A percentile compares a stretch with the other conserved stretches of the same genome.
phyloP scores from a whole-genome alignment of 495 filamentous ascomycete genomes.

The Aeminium ludgeri region DNA sequence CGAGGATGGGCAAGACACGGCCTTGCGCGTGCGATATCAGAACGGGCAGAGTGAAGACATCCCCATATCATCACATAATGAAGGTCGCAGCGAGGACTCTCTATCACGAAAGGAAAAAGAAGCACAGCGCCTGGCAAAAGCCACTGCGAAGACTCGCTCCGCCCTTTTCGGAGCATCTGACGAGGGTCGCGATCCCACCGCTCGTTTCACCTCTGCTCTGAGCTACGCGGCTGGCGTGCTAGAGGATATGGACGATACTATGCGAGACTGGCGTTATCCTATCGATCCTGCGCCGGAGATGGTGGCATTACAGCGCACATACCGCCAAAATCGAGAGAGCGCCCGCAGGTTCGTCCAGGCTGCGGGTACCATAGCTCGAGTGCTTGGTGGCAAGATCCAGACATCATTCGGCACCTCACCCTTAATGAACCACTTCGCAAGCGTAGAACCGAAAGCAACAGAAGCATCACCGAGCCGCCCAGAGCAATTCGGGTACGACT shows the following conservation, averaged over 20 bases:
- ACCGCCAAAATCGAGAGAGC: constrained; percentile 40
- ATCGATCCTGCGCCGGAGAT: constrained; percentile 36
- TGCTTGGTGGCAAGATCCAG: constrained; percentile 34
- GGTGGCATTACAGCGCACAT: constrained; percentile 37
- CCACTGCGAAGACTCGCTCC: constrained; percentile 39
- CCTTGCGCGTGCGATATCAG: constrained; percentile 41
- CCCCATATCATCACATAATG: constrained; percentile 15
- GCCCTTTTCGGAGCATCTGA: constrained; percentile 29
- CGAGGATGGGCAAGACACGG: constrained; percentile 23
- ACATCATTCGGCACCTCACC: constrained; percentile 21
- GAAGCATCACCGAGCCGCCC: constrained; percentile 29
- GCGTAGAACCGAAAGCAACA: constrained; percentile 32
- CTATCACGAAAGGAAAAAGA: constrained; percentile 23
- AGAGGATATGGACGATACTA: constrained; percentile 38
- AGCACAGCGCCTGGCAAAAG: constrained; percentile 38
- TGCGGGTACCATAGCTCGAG: constrained; percentile 40
- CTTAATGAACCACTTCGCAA: constrained; percentile 18
- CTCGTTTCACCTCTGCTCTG: constrained; percentile 32
- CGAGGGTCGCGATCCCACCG: constrained; percentile 22
- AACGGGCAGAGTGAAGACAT: constrained; percentile 47
- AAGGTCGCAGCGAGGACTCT: too few relatives aligned
- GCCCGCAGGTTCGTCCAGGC: constrained; percentile 52
- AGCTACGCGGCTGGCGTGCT: constrained; percentile 33
- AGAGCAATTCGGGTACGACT: constrained; percentile 44
- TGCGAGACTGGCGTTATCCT: constrained; percentile 42